Evolutionary conservation across 2,329 filamentous ascomycete species (phyloP).

Genomic region (Penicillium sp.): DNA sequence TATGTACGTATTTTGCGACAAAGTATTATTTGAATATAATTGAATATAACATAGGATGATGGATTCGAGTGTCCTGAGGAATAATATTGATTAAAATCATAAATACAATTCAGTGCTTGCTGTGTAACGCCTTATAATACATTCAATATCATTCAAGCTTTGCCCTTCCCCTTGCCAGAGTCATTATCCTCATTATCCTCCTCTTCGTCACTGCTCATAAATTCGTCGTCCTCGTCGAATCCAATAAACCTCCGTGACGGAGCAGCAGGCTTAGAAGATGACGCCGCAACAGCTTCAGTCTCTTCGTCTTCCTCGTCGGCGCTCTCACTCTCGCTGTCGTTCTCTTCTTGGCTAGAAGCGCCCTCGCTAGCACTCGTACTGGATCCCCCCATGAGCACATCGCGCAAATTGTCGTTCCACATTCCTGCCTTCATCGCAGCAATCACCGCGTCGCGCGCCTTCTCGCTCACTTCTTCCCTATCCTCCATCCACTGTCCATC

Average conservation of each 20-base stretch:
- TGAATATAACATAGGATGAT: background rate
- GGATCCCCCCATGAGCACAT: slow-evolving; percentile 31
- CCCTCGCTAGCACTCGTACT: slow-evolving; percentile 39
- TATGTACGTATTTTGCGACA: too few species aligned
- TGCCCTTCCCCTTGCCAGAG: slow-evolving; percentile 31
- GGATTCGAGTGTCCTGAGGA: too few species aligned
- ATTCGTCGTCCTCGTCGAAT: slow-evolving; percentile 48
- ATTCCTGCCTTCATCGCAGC: slow-evolving; percentile 63
- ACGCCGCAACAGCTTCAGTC: slow-evolving; percentile 25
- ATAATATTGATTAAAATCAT: too few species aligned
- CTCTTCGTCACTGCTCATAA: slow-evolving; percentile 42
- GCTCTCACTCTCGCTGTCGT: slow-evolving; percentile 30
- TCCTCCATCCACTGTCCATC: slow-evolving; percentile 94
- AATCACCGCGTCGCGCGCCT: slow-evolving; percentile 72
- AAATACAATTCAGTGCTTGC: background rate
- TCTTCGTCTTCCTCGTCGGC: slow-evolving; percentile 37
- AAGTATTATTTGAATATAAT: too few species aligned
- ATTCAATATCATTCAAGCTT: slow-evolving; percentile 21
- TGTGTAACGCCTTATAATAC: background rate
- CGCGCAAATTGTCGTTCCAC: slow-evolving; percentile 42
- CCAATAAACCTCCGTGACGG: slow-evolving; percentile 40
- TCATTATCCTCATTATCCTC: slow-evolving; percentile 17
- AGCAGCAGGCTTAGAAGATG: slow-evolving; percentile 24
- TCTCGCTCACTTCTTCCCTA: slow-evolving; percentile 84
- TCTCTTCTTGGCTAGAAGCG: slow-evolving; percentile 28